Conservation (phyloP, 2,329 filamentous ascomycete species). For the Fusarium solani-melongenae region DNA sequence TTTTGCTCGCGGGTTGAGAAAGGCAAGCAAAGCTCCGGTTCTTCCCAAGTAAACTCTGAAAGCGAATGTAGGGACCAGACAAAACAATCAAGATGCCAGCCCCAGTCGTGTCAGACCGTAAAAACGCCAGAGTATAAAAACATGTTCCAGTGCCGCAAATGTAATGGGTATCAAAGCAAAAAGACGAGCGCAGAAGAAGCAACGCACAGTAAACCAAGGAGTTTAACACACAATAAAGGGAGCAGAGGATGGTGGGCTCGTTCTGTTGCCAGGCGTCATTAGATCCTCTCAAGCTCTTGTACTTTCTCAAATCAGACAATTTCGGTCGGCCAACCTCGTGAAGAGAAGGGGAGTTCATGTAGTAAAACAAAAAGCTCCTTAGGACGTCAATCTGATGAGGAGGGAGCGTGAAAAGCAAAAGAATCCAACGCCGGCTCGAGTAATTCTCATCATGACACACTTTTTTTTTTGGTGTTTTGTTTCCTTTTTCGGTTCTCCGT, state of each 20-base stretch:
- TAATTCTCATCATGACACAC: constrained; percentile 31
- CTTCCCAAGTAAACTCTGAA: constrained; percentile 32
- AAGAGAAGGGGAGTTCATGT: constrained; percentile 59
- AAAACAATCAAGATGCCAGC: constrained; percentile 31
- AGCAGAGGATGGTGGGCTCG: constrained; percentile 45
- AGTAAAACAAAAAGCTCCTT: constrained; percentile 54
- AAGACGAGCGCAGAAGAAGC: constrained; percentile 29
- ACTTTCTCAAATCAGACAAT: constrained; percentile 52
- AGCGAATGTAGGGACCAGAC: constrained; percentile 16
- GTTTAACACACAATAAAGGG: constrained; percentile 38
- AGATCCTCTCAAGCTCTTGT: constrained; percentile 55
- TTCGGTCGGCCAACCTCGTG: constrained; percentile 61
- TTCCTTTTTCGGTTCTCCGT: constrained; percentile 38
- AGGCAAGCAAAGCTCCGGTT: constrained; percentile 34
- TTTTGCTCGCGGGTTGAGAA: constrained; percentile 37
- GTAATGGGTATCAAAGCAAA: constrained; percentile 42
- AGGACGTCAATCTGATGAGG: constrained; percentile 63
- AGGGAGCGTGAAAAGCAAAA: constrained; percentile 51
- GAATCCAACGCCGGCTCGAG: constrained; percentile 43
- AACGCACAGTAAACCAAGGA: constrained; percentile 24
- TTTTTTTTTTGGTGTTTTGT: constrained; percentile 39
- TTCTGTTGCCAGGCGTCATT: constrained; percentile 36
- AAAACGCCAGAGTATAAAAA: constrained; percentile 41
- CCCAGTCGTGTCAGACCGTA: constrained; percentile 6
- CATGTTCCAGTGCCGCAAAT: constrained; percentile 27